Evolutionary conservation across 2,329 filamentous ascomycete species (phyloP).

Genomic region (Colletotrichum sp.): DNA sequence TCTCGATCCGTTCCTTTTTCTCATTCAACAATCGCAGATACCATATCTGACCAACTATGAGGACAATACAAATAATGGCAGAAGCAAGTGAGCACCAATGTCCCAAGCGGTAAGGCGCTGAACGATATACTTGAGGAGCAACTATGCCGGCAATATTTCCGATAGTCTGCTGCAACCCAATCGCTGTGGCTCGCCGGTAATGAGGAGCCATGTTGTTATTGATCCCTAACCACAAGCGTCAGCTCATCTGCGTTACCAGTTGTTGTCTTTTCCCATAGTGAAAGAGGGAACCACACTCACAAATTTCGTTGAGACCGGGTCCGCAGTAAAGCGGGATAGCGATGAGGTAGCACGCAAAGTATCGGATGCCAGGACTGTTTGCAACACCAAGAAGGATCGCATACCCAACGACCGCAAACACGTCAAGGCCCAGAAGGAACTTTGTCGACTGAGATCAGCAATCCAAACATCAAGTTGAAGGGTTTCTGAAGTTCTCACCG

Average conservation of each 20-base stretch:
- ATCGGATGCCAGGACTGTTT: conserved; percentile 45
- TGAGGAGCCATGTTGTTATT: conserved; percentile 50
- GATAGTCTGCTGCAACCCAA: conserved; percentile 52
- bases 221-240: conserved; percentile 31
- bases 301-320: conserved; percentile 56
- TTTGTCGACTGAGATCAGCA: neutral
- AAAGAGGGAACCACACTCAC: neutral
- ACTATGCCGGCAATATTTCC: conserved; percentile 52
- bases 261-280: neutral
- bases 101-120: conserved; percentile 34
- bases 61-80: conserved; percentile 10
- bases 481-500: neutral
- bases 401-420: conserved; percentile 53
- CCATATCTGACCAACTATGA: conserved; percentile 7
- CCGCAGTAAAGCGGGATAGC: conserved; percentile 52
- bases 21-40: conserved; percentile 9
- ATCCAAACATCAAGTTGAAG: neutral
- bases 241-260: neutral
- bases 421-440: conserved; percentile 38
- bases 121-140: conserved; percentile 24
- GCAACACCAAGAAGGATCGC: conserved; percentile 46
- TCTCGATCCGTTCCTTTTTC: conserved; percentile 14
- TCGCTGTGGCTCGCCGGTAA: conserved; percentile 49
- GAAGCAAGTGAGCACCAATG: conserved; percentile 22
- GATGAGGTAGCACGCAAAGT: conserved; percentile 56